Conservation (phyloP, 1,139 yeast genomes). For the Wickerhamomyces sp. region DNA sequence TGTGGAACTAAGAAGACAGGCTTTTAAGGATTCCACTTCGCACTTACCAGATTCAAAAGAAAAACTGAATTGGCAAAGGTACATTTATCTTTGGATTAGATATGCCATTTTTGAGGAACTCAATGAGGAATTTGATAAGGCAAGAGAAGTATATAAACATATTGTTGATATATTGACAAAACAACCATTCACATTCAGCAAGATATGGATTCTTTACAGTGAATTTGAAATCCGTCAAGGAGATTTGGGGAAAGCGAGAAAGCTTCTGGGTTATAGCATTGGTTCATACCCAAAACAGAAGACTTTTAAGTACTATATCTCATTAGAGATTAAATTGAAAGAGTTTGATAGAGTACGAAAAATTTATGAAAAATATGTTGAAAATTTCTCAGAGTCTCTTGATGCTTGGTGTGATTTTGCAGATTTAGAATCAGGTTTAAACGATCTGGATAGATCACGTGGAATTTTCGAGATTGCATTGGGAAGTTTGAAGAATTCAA, state of each 20-base stretch:
- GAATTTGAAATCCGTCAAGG: constrained; percentile 70
- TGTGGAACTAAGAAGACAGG: constrained; percentile 23
- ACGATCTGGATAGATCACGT: constrained; percentile 65
- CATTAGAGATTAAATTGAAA: constrained; percentile 43
- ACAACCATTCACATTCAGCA: constrained; percentile 56
- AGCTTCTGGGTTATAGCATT: constrained; percentile 64
- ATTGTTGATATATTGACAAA: constrained; percentile 53
- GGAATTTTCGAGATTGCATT: constrained; percentile 56
- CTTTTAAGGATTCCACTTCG: constrained; percentile 44
- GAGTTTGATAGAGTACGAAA: constrained; percentile 77
- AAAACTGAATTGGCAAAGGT: constrained; percentile 57
- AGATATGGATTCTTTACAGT: constrained; percentile 68
- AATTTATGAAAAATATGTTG: constrained; percentile 65
- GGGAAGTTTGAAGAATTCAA: constrained; percentile 18
- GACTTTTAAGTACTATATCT: constrained; percentile 60
- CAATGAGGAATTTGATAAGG: constrained; percentile 35
- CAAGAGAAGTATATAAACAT: constrained; percentile 48
- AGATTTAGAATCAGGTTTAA: constrained; percentile 59
- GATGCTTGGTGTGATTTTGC: constrained; percentile 57
- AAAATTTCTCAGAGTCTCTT: constrained; percentile 39
- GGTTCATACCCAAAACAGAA: constrained; percentile 61
- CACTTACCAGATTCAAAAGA: constrained; percentile 30
- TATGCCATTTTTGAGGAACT: constrained; percentile 64
- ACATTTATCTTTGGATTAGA: constrained; percentile 64
- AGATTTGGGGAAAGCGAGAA: constrained; percentile 50